Percentiles rank a stretch among this genome's conserved stretches.
These are phyloP conservation scores for Termitomyces sp. DNA, from an alignment of 768 basidiomycete genomes.

Conservation along the genomic window DNA sequence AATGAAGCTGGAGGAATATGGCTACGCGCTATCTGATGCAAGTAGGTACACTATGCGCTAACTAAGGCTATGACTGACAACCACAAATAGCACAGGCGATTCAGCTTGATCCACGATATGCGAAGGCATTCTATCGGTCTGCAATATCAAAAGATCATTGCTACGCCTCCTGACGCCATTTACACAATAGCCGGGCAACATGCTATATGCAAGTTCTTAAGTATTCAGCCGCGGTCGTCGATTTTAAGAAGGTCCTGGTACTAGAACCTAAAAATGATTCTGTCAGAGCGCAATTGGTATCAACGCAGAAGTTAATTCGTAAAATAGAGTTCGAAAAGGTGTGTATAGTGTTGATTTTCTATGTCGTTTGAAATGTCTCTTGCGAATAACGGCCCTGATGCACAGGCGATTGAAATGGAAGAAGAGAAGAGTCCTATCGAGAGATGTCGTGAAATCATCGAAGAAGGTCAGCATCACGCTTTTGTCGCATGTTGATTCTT, in stretches of 20 bases:
- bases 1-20: conserved; percentile 90
- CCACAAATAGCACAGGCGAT: conserved; percentile 67
- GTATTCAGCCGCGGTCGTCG: conserved; percentile 78
- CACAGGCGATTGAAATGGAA: conserved; percentile 85
- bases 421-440: conserved; percentile 78
- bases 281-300: conserved; percentile 72
- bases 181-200: conserved; percentile 63
- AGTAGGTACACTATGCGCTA: conserved; percentile 43
- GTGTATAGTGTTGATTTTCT: neutral
- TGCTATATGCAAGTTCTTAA: conserved; percentile 88
- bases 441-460: conserved; percentile 73
- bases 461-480: conserved; percentile 47
- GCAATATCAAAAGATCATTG: neutral
- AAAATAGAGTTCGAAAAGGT: conserved; percentile 93
- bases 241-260: conserved; percentile 79
- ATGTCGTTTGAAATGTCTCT: neutral
- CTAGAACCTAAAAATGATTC: conserved; percentile 85
- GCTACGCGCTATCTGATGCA: conserved; percentile 85
- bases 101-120: conserved; percentile 80
- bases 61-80: conserved; percentile 1
- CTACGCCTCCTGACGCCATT: neutral
- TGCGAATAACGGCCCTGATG: neutral
- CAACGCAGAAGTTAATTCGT: conserved; percentile 87
- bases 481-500: neutral
- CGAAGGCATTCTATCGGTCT: conserved; percentile 84